Percentiles rank a stretch among this genome's conserved stretches.
These are phyloP conservation scores for Xylaria telfairii DNA, from an alignment of 495 filamentous ascomycete species.

Conservation along the genomic window DNA sequence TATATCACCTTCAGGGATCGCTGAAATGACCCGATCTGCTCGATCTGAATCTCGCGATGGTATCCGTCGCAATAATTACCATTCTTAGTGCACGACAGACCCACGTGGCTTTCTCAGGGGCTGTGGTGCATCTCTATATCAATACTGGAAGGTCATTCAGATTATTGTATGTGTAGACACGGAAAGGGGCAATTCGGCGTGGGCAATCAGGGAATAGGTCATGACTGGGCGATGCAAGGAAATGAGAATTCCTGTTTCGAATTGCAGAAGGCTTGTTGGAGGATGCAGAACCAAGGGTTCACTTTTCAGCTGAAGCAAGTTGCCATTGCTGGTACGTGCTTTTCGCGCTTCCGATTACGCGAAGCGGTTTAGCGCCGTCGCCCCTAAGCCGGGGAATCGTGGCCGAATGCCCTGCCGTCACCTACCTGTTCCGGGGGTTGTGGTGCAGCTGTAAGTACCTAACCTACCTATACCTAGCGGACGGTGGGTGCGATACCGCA, in stretches of 20 bases:
- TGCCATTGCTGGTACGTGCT: background rate
- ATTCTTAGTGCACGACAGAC: background rate
- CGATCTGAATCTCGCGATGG: conserved; percentile 8
- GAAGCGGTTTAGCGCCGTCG: background rate
- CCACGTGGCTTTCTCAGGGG: conserved; percentile 7
- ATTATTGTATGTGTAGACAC: too few relatives aligned
- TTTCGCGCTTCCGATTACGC: conserved; percentile 14
- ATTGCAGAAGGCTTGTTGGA: conserved; percentile 6
- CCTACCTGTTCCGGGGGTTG: background rate
- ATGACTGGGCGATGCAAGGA: background rate
- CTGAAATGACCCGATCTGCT: background rate
- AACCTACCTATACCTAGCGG: background rate
- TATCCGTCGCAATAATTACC: background rate
- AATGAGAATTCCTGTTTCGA: background rate
- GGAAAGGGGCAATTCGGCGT: background rate
- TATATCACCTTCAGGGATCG: background rate
- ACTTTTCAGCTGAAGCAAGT: conserved; percentile 17
- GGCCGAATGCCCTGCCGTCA: background rate
- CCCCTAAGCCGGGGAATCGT: conserved; percentile 5
- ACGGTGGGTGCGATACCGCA: too few relatives aligned
- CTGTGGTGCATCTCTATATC: background rate
- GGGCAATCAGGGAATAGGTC: background rate
- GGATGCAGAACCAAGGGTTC: conserved; percentile 17
- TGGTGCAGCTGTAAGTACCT: background rate
- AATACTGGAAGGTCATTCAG: background rate